Conservation (phyloP, 2,329 filamentous ascomycete genomes). For the Aureobasidium lini region DNA sequence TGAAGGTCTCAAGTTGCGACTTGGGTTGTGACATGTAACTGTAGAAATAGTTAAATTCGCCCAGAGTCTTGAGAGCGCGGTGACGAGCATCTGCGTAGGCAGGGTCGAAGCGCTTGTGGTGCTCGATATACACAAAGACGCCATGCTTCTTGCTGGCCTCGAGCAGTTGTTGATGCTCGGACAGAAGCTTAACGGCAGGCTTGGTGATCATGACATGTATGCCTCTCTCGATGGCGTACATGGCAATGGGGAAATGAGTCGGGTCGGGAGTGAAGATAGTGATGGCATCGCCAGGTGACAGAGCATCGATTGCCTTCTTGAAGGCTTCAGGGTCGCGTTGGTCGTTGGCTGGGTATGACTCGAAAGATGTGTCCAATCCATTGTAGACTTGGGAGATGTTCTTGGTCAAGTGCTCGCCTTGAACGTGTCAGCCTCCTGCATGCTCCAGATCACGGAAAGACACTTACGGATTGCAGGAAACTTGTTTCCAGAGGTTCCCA, state of each 20-base stretch:
- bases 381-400: conserved; percentile 90
- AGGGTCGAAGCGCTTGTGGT: conserved; percentile 94
- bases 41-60: conserved; percentile 98
- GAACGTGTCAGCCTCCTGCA: background rate
- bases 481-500: conserved; percentile 79
- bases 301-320: conserved; percentile 78
- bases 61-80: conserved; percentile 61
- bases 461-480: conserved; percentile 80
- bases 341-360: conserved; percentile 71
- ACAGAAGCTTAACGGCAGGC: conserved; percentile 78
- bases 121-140: conserved; percentile 89
- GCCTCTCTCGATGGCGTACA: conserved; percentile 81
- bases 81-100: conserved; percentile 82
- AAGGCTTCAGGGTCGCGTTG: conserved; percentile 71
- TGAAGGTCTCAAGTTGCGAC: conserved; percentile 87
- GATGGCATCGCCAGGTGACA: conserved; percentile 76
- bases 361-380: conserved; percentile 75
- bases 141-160: conserved; percentile 62
- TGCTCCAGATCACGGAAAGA: background rate
- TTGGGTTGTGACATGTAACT: conserved; percentile 93
- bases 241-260: conserved; percentile 84
- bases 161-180: conserved; percentile 70
- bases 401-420: conserved; percentile 73
- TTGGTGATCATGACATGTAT: conserved; percentile 93
- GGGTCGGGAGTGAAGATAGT: conserved; percentile 95